phyloP scores from a whole-genome alignment of 306 rosid genomes.

The Lathyrus tuberosus region DNA sequence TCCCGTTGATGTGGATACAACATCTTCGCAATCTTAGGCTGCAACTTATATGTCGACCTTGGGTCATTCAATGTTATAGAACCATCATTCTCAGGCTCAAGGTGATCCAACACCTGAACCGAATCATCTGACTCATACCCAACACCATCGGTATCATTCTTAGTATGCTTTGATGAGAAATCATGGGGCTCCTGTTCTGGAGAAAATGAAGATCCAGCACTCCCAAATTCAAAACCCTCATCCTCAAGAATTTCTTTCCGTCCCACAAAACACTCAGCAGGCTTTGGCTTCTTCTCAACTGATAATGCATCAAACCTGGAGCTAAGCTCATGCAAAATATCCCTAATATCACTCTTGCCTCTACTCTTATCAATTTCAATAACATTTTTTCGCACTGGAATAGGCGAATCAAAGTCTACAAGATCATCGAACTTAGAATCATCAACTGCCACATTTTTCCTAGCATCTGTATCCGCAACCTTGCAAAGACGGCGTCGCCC shows the following conservation, averaged over 20 bases:
- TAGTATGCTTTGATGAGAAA: conserved; percentile 40
- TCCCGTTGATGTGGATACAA: conserved; percentile 86
- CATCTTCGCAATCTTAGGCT: conserved; percentile 63
- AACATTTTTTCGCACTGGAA: conserved; percentile 28
- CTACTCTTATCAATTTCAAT: conserved; percentile 35
- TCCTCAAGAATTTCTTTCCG: conserved; percentile 41
- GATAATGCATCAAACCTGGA: conserved; percentile 75
- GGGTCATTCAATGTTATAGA: conserved; percentile 60
- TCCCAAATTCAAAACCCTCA: conserved; percentile 46
- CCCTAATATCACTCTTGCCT: conserved; percentile 71
- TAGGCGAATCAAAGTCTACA: conserved; percentile 64
- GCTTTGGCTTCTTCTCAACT: conserved; percentile 58
- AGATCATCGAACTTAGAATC: conserved; percentile 45
- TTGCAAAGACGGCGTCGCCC: conserved; percentile 91
- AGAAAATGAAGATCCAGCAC: conserved; percentile 67
- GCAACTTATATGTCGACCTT: conserved; percentile 61
- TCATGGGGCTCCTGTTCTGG: conserved; percentile 38
- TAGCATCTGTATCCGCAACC: conserved; percentile 42
- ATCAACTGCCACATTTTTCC: conserved; percentile 37
- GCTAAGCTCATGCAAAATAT: conserved; percentile 70
- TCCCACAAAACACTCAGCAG: conserved; percentile 30
- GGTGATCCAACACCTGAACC: conserved; percentile 46
- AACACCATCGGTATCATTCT: conserved; percentile 18
- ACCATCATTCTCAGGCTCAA: conserved; percentile 47
- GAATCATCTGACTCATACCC: conserved; percentile 45